Evolutionary conservation across 176 grass and related monocot species (phyloP).

Genomic region (Ampelocalamus luodianensis): DNA sequence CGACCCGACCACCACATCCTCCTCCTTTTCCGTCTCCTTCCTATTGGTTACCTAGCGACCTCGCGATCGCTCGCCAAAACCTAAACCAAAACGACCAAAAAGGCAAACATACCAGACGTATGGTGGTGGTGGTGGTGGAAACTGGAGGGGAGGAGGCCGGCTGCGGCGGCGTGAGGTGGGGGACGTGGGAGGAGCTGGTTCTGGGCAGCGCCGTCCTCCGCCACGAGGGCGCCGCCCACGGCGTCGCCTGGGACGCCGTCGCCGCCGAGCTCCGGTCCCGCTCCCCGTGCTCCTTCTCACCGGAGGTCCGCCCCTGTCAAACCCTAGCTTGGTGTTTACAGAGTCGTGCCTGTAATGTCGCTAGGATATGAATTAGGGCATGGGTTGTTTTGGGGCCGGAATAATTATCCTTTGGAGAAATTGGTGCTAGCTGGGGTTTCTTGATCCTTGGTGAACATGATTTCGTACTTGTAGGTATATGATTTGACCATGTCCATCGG

Average conservation of each 20-base stretch:
- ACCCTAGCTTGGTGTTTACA: slow-evolving; percentile 44
- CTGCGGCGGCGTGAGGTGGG: slow-evolving; percentile 47
- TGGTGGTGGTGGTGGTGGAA: slow-evolving; percentile 45
- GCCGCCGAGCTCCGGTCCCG: slow-evolving; percentile 73
- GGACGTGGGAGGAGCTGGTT: slow-evolving; percentile 91
- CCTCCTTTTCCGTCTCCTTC: background rate
- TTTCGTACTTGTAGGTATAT: background rate
- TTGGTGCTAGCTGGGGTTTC: slow-evolving; percentile 47
- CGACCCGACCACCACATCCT: slow-evolving; percentile 37
- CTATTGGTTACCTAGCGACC: slow-evolving; percentile 39
- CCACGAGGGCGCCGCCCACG: slow-evolving; percentile 63
- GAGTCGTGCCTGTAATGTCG: slow-evolving; percentile 31
- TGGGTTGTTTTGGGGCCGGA: background rate
- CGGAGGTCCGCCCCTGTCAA: slow-evolving; percentile 43
- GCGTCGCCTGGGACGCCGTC: slow-evolving; percentile 68
- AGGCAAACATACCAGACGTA: background rate
- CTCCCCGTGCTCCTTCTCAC: slow-evolving; percentile 65
- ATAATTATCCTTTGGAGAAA: slow-evolving; percentile 4
- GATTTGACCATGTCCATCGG: background rate
- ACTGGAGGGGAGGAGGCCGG: slow-evolving; percentile 10
- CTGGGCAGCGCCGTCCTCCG: slow-evolving; percentile 84
- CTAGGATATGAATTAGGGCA: slow-evolving; percentile 37
- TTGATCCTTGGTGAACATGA: slow-evolving; percentile 11
- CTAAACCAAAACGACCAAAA: background rate
- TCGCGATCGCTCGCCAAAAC: slow-evolving; percentile 44